Evolutionary conservation across 169 alveolate genomes (phyloP), one percentile per base, ranked within the genome.

Genomic region (Plasmodium vinckei): DNA sequence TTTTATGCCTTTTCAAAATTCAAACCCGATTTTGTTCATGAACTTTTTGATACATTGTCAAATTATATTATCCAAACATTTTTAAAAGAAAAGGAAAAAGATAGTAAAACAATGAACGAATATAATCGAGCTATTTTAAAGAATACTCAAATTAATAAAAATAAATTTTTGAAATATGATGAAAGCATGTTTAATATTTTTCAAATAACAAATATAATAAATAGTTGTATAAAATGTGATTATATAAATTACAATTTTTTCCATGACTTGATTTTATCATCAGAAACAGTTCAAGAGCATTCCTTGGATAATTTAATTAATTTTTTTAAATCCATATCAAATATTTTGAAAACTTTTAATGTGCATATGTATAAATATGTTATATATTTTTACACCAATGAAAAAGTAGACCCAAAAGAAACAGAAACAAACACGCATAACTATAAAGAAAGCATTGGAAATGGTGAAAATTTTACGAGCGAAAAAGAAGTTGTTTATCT

Each of bases 1-100:
- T 75, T 61, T 39, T 75, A 75, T 65, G 70, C 75, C 39, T 75
- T 75, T 68, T 63, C 88, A 17, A 75, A 75, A 54, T 75, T 75
- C 51, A 63, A 51, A 9, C 77, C 88, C 33, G 46, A 33, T 75
- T 13, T 7, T 17, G 67, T 63, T 21, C 54, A 75, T 12, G 88
- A 75, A 9, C 67, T 75, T 33, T 75, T 75, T 75, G 69, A 75
- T 15, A 27, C 46, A 63, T 25, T 75, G 33, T 39, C 88, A 19
- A 47, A 19, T 25, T 73, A 75, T 54, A 63, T 75, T 21, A 75
- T 75, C 64, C 51, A 75, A 2, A n/a, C 5, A 9, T 21, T 15
- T 47, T 12, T 25, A 7, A 65, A 73, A 73, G 44, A 15, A 15
- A 46, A 4, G 21, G 46, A 59, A 60, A 60, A 60, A 13, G 9